phyloP scores from a whole-genome alignment of 768 basidiomycete genomes.

The Lentinula aciculospora region DNA sequence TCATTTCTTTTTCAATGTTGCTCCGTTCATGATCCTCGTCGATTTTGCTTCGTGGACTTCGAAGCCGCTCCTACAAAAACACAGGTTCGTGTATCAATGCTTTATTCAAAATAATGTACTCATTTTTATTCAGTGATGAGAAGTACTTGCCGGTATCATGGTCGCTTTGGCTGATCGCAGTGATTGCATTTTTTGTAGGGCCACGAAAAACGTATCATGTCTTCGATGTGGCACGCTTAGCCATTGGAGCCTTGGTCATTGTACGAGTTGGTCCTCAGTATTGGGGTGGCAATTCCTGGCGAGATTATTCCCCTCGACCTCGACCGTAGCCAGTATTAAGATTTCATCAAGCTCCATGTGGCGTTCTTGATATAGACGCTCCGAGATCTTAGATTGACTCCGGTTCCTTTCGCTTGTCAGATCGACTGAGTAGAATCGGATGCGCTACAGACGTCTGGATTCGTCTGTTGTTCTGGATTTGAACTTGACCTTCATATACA shows the following conservation, averaged over 20 bases:
- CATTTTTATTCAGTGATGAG: conserved; percentile 29
- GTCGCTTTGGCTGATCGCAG: conserved; percentile 45
- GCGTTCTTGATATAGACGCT: not conserved
- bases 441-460: not conserved
- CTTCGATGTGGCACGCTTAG: conserved; percentile 54
- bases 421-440: not conserved
- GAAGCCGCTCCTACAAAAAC: conserved; percentile 33
- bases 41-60: conserved; percentile 54
- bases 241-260: conserved; percentile 38
- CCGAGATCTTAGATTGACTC: conserved; percentile 9
- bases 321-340: not conserved
- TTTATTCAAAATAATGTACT: conserved; percentile 7
- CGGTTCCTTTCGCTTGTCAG: conserved; percentile 4
- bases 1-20: conserved; percentile 62
- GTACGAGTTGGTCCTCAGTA: conserved; percentile 45
- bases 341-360: conserved; percentile 1
- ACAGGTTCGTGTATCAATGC: conserved; percentile 29
- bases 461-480: not conserved
- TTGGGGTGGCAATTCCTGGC: conserved; percentile 37
- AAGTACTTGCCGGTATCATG: conserved; percentile 40
- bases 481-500: not conserved
- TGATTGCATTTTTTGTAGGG: conserved; percentile 58
- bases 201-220: conserved; percentile 61
- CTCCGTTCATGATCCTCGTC: conserved; percentile 58
- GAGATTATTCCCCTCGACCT: not conserved